These are phyloP conservation scores for Raddia guianensis DNA, from an alignment of 176 grass and related monocot species.

Conservation along the genomic window DNA sequence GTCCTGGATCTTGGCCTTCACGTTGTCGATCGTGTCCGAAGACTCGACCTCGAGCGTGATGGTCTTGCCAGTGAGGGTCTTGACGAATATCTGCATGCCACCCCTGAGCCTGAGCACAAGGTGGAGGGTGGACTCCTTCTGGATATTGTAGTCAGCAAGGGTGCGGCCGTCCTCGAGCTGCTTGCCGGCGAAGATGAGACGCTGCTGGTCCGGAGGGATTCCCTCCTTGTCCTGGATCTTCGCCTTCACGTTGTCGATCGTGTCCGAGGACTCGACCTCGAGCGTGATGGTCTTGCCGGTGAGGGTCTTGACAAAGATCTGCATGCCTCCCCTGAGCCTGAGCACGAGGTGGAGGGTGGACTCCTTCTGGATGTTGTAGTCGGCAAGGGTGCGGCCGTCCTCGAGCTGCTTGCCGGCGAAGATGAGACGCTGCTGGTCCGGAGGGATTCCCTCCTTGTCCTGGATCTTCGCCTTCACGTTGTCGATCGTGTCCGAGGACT, in stretches of 20 bases:
- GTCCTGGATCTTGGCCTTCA: constrained; percentile 70
- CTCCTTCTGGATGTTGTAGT: constrained; percentile 82
- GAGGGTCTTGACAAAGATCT: constrained; percentile 83
- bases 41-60: constrained; percentile 60
- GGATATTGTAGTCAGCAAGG: constrained; percentile 70
- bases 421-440: constrained; percentile 72
- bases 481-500: constrained; percentile 60
- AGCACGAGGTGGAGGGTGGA: constrained; percentile 47
- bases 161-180: constrained; percentile 72
- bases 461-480: constrained; percentile 75
- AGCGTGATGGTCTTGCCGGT: constrained; percentile 86
- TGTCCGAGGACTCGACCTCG: constrained; percentile 63
- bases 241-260: constrained; percentile 71
- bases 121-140: constrained; percentile 82
- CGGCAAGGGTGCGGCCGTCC: constrained; percentile 46
- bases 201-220: constrained; percentile 76
- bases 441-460: constrained; percentile 77
- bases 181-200: constrained; percentile 71
- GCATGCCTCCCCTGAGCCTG: constrained; percentile 49
- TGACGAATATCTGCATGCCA: constrained; percentile 69
- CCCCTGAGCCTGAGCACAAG: constrained; percentile 43
- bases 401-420: constrained; percentile 72
- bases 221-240: constrained; percentile 96
- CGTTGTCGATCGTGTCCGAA: constrained; percentile 63
- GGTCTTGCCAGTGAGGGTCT: constrained; percentile 71